phyloP scores from a whole-genome alignment of 192 early-diverging fungal genomes.

The Coemansia sp. region DNA sequence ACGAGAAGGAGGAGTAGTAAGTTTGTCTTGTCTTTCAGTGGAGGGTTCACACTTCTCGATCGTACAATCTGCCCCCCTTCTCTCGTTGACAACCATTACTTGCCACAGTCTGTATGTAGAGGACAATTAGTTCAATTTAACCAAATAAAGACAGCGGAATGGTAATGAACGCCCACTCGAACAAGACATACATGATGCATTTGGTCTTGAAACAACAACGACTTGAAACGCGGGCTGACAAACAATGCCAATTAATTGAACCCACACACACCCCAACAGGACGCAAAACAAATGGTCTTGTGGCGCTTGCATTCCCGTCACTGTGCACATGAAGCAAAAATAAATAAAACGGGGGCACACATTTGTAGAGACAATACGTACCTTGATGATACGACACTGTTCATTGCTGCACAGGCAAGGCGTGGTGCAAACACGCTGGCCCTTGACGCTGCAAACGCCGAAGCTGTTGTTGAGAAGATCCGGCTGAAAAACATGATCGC shows the following conservation, averaged over 20 bases:
- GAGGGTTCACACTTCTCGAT: constrained; percentile 5
- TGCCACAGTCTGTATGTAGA: background rate
- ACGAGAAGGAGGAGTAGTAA: too few relatives aligned
- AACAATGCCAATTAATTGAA: constrained; percentile 8
- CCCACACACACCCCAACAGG: background rate
- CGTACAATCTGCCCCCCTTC: background rate
- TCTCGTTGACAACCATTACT: background rate
- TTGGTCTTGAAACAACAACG: too few relatives aligned
- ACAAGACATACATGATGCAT: too few relatives aligned
- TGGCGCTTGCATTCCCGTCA: constrained; percentile 5
- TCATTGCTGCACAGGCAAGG: constrained; percentile 1
- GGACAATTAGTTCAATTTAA: constrained; percentile 4
- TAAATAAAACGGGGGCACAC: too few relatives aligned
- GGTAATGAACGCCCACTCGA: background rate
- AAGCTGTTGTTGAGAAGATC: constrained; percentile 10
- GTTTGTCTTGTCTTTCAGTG: background rate
- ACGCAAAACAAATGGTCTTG: background rate
- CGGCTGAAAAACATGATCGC: constrained; percentile 15
- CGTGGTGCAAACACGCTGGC: constrained; percentile 2
- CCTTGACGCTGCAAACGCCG: constrained; percentile 1
- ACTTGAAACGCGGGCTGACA: too few relatives aligned
- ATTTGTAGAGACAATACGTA: background rate
- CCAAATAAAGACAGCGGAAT: background rate
- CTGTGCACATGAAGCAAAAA: background rate
- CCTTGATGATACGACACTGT: constrained; percentile 2